phyloP scores from a whole-genome alignment of 2,329 filamentous ascomycete species.

The Passalora sequoiae region DNA sequence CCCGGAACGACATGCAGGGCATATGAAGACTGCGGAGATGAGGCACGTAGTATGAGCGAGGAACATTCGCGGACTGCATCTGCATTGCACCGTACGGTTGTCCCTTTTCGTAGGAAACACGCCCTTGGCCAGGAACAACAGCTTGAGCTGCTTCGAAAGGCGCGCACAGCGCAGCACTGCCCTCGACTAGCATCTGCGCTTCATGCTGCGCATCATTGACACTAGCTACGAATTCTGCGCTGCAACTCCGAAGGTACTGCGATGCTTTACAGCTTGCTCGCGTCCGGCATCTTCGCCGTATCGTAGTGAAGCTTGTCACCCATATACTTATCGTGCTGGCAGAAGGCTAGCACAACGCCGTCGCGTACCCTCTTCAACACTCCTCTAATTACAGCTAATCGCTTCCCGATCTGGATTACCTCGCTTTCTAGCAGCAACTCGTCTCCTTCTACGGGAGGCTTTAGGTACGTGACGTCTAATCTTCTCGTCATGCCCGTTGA shows the following conservation, averaged over 20 bases:
- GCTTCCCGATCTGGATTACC: conserved; percentile 41
- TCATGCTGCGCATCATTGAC: no score
- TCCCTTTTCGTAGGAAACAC: no score
- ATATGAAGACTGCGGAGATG: no score
- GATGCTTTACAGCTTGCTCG: background rate
- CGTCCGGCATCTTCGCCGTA: conserved; percentile 1
- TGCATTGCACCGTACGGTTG: no score
- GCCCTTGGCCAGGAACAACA: no score
- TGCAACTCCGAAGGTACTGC: no score
- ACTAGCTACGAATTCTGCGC: no score
- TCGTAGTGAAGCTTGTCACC: conserved; percentile 11
- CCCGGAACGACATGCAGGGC: conserved; percentile 66
- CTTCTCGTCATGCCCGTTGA: conserved; percentile 36
- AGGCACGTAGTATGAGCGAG: no score
- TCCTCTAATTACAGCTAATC: conserved; percentile 36
- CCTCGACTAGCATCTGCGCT: no score
- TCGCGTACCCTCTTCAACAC: conserved; percentile 35
- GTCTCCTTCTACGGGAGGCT: conserved; percentile 36
- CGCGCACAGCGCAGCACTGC: no score
- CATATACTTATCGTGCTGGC: conserved; percentile 26
- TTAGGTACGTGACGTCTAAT: conserved; percentile 43
- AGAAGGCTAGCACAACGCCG: conserved; percentile 27
- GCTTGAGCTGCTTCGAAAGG: no score
- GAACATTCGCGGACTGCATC: no score
- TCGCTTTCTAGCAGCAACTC: conserved; percentile 39